Evolutionary conservation across 345 rosid genomes (phyloP).

Genomic region (Rhodomyrtus tomentosa): DNA sequence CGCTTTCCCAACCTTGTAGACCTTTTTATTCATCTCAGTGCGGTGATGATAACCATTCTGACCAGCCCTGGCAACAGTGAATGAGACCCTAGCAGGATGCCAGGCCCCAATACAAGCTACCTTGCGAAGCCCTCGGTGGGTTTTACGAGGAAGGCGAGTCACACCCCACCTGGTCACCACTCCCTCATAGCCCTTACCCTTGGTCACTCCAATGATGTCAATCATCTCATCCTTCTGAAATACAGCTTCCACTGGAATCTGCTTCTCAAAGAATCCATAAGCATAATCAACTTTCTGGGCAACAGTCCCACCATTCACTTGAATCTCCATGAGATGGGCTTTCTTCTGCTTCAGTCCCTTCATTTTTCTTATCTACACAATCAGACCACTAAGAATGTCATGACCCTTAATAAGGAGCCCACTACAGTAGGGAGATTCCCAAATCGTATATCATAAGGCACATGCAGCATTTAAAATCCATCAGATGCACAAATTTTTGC

Average conservation of each 20-base stretch:
- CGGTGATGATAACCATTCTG: constrained; percentile 94
- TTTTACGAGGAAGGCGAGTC: constrained; percentile 88
- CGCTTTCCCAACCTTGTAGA: constrained; percentile 70
- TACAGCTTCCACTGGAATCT: constrained; percentile 61
- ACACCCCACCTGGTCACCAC: constrained; percentile 97
- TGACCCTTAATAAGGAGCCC: background rate
- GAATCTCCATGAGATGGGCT: constrained; percentile 87
- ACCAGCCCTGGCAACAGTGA: constrained; percentile 93
- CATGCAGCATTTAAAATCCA: background rate
- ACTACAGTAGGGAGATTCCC: background rate
- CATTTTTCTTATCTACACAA: constrained; percentile 59
- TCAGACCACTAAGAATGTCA: background rate
- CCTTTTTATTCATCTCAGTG: constrained; percentile 86
- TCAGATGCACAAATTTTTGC: background rate
- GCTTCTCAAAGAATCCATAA: constrained; percentile 78
- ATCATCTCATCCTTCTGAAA: constrained; percentile 97
- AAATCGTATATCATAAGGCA: background rate
- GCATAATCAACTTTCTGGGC: constrained; percentile 78
- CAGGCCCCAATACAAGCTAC: constrained; percentile 98
- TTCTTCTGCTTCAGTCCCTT: constrained; percentile 93
- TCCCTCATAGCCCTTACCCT: constrained; percentile 92
- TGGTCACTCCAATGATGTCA: constrained; percentile 80
- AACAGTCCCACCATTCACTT: constrained; percentile 74
- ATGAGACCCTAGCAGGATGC: constrained; percentile 99
- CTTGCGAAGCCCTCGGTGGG: constrained; percentile 92